These are phyloP conservation scores for Diplodia sapinea DNA, from an alignment of 2,329 filamentous ascomycete genomes.

Conservation along the genomic window DNA sequence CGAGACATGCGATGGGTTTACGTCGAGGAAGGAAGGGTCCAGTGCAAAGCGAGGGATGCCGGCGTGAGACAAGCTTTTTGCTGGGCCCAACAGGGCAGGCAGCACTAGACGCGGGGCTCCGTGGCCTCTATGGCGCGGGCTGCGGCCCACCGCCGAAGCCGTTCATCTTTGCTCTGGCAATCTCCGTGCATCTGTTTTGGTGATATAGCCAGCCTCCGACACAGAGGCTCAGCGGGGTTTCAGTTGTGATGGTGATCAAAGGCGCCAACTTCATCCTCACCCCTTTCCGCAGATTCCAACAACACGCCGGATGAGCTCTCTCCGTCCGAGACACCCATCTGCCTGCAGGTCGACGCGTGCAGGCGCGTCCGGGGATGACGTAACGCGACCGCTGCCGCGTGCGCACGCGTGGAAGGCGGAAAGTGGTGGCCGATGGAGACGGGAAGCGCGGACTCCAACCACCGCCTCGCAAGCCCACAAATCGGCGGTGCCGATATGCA, in stretches of 20 bases:
- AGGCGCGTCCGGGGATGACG: slow-evolving; percentile 9
- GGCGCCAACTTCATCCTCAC: no score
- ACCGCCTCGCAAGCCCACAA: slow-evolving; percentile 18
- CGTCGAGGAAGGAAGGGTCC: background rate
- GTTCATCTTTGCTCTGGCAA: no score
- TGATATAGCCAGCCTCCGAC: no score
- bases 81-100: background rate
- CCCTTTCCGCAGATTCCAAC: no score
- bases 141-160: background rate
- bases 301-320: no score
- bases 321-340: no score
- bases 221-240: no score
- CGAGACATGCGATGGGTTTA: background rate
- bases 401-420: background rate
- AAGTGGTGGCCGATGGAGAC: slow-evolving; percentile 1
- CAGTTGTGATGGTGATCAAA: no score
- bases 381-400: slow-evolving; percentile 1
- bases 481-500: slow-evolving; percentile 12
- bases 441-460: slow-evolving; percentile 11
- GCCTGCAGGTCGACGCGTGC: background rate
- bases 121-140: background rate
- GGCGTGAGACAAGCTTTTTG: slow-evolving; percentile 4
- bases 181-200: no score
- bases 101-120: slow-evolving; percentile 1
- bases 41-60: background rate